A percentile compares a stretch with the other conserved stretches of the same genome.
These are phyloP conservation scores for Saururus chinensis DNA, from an alignment of 164 flowering plant species.

Conservation along the genomic window DNA sequence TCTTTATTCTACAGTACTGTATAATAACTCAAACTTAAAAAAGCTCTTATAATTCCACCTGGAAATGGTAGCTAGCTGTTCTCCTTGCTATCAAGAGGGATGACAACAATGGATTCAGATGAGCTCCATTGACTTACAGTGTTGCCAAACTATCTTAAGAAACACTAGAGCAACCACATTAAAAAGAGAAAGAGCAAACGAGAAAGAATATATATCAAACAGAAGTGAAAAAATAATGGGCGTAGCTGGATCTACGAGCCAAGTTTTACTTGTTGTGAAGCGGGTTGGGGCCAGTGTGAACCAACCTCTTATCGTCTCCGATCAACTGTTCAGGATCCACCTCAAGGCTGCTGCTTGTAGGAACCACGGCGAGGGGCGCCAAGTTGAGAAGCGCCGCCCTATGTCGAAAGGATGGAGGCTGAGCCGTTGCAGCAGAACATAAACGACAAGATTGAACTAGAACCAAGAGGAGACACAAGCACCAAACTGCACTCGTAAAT, in stretches of 20 bases:
- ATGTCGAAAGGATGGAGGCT: conserved; percentile 7
- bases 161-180: neutral
- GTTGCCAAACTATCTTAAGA: neutral
- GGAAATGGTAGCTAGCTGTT: neutral
- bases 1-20: no score
- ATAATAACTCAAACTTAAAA: no score
- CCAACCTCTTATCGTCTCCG: conserved; percentile 48
- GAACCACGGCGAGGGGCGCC: conserved; percentile 10
- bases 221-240: neutral
- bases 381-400: conserved; percentile 16
- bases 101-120: neutral
- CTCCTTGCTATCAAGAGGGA: neutral
- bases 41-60: neutral
- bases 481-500: conserved; percentile 11
- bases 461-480: conserved; percentile 28
- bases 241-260: neutral
- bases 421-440: neutral
- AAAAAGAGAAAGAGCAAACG: no score
- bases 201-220: neutral
- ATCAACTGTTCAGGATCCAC: conserved; percentile 13
- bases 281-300: conserved; percentile 72
- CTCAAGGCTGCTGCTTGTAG: neutral
- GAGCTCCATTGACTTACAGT: neutral
- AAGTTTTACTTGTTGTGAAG: conserved; percentile 41
- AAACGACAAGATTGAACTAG: conserved; percentile 10